A percentile compares a stretch with the other conserved stretches of the same genome.
These are phyloP conservation scores for Globisporangium spiculum DNA, from an alignment of 352 stramenopile species.

Conservation along the genomic window DNA sequence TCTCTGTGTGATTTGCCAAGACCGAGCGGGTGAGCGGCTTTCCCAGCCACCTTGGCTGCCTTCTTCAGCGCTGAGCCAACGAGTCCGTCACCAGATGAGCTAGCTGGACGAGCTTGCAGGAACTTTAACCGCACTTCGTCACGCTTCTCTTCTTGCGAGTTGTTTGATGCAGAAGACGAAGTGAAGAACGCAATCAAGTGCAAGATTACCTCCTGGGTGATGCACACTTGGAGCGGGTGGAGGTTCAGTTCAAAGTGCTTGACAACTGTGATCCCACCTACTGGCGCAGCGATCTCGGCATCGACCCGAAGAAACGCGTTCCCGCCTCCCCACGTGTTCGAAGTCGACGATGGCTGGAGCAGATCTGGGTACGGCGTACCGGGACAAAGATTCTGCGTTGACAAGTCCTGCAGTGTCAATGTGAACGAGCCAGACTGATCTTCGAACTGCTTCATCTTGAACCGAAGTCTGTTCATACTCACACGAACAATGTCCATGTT, in stretches of 20 bases:
- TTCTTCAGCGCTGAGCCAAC: slow-evolving; percentile 55
- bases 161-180: slow-evolving; percentile 20
- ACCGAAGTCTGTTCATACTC: slow-evolving; percentile 37
- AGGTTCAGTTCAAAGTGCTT: slow-evolving; percentile 87
- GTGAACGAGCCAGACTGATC: slow-evolving; percentile 64
- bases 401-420: slow-evolving; percentile 56
- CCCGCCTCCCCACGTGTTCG: slow-evolving; percentile 50
- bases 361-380: slow-evolving; percentile 74
- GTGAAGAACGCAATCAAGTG: slow-evolving; percentile 66
- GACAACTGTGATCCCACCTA: slow-evolving; percentile 56
- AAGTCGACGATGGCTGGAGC: slow-evolving; percentile 38
- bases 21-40: slow-evolving; percentile 52
- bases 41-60: slow-evolving; percentile 58
- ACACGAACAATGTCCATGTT: slow-evolving; percentile 64
- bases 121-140: slow-evolving; percentile 69
- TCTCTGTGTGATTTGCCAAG: slow-evolving; percentile 31
- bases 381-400: slow-evolving; percentile 62
- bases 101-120: slow-evolving; percentile 27
- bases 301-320: slow-evolving; percentile 74
- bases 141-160: slow-evolving; percentile 45
- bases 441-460: slow-evolving; percentile 71
- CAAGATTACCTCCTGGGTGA: slow-evolving; percentile 77
- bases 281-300: slow-evolving; percentile 63
- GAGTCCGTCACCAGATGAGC: slow-evolving; percentile 30
- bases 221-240: slow-evolving; percentile 79